These are phyloP conservation scores for Fusarium hainanense DNA, from an alignment of 2,329 filamentous ascomycete species.

Conservation along the genomic window DNA sequence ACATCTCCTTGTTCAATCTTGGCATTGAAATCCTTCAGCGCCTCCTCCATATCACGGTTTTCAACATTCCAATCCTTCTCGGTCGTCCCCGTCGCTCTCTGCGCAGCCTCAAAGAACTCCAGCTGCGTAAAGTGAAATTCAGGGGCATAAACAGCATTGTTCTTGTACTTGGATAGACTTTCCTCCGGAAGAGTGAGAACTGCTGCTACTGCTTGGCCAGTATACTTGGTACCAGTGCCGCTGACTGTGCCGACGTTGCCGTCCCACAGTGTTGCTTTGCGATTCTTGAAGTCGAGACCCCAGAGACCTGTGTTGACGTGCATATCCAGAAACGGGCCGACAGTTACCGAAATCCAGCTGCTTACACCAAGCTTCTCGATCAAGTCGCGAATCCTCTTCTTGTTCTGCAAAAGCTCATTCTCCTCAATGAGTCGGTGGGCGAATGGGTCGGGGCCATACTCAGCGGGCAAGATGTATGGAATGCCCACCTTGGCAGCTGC, in stretches of 20 bases:
- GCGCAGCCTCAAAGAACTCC: conserved; percentile 20
- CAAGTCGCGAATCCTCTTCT: conserved; percentile 18
- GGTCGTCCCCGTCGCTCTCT: background rate
- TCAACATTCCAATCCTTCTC: conserved; percentile 19
- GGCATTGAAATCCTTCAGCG: conserved; percentile 1
- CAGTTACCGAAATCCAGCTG: conserved; percentile 24
- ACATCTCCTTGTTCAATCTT: conserved; percentile 7
- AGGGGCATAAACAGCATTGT: conserved; percentile 18
- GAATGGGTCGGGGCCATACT: conserved; percentile 28
- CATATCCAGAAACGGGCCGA: conserved; percentile 18
- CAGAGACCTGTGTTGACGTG: conserved; percentile 16
- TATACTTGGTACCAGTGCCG: background rate
- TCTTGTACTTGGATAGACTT: conserved; percentile 10
- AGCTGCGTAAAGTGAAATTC: conserved; percentile 1
- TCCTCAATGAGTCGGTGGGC: conserved; percentile 3
- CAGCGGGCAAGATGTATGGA: conserved; percentile 11
- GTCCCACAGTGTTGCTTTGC: conserved; percentile 14
- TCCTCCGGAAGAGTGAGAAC: background rate
- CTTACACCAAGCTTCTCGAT: conserved; percentile 22
- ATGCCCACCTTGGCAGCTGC: conserved; percentile 7
- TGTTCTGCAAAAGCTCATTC: conserved; percentile 19
- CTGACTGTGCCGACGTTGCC: background rate
- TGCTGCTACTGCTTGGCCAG: conserved; percentile 11
- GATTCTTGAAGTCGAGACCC: conserved; percentile 9
- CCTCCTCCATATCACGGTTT: background rate